phyloP scores from a whole-genome alignment of 73 alveolate species.

The Uronychia setigera region DNA sequence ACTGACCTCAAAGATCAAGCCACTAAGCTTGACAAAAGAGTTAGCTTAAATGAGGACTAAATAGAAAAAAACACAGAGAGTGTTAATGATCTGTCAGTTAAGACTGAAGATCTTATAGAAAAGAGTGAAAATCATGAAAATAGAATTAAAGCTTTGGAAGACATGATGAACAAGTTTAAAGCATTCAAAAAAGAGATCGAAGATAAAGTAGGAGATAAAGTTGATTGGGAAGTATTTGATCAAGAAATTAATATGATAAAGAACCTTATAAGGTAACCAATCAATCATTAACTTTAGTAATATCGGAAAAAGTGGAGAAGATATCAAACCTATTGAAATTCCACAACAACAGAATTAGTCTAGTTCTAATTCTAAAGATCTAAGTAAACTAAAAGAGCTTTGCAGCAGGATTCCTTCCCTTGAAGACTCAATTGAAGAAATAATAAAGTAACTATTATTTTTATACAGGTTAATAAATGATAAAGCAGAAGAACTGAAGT shows the following conservation, averaged over 20 bases:
- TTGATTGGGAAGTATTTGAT: neutral
- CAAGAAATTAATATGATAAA: neutral
- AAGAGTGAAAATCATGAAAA: neutral
- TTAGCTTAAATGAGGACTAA: neutral
- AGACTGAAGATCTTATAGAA: neutral
- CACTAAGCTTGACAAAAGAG: neutral
- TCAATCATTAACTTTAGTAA: neutral
- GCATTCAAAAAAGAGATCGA: neutral
- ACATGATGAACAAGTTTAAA: neutral
- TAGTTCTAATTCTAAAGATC: neutral
- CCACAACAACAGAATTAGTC: neutral
- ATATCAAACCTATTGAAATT: neutral
- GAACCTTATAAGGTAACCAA: neutral
- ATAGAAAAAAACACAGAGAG: neutral
- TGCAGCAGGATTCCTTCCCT: neutral
- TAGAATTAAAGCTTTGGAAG: conserved; percentile 5
- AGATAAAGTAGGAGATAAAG: neutral
- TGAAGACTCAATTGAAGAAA: neutral
- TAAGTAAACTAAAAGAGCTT: neutral
- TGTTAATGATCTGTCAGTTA: neutral
- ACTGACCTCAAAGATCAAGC: neutral
- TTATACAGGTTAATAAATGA: neutral
- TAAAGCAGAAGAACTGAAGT: neutral
- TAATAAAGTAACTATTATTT: neutral
- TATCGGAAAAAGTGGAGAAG: neutral